A percentile compares a stretch with the other conserved stretches of the same genome.
Conservation (phyloP, 2,329 filamentous ascomycete genomes). For the Sporothrix dimorphospora region DNA sequence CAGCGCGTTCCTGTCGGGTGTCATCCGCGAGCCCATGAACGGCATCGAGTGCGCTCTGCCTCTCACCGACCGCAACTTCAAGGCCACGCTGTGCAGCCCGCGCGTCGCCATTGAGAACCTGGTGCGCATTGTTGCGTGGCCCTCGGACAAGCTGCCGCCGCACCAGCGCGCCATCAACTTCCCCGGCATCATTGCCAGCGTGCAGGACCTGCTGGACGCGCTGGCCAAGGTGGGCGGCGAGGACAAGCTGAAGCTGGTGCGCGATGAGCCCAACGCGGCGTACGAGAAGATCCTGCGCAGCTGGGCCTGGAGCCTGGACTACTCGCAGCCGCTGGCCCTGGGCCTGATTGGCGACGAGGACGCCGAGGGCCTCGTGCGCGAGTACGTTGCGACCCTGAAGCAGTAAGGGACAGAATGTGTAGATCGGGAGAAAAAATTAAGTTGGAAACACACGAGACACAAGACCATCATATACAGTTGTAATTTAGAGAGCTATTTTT, state of each 20-base stretch:
- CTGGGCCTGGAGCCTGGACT: constrained; percentile 63
- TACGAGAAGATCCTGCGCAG: constrained; percentile 62
- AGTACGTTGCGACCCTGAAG: constrained; percentile 53
- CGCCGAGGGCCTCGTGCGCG: constrained; percentile 58
- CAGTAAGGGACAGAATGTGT: not conserved
- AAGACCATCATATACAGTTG: constrained; percentile 7
- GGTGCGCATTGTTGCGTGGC: constrained; percentile 48
- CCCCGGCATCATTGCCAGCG: constrained; percentile 59
- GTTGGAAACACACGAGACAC: constrained; percentile 17
- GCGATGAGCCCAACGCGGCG: constrained; percentile 57
- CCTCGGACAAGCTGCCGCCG: constrained; percentile 46
- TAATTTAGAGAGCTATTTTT: constrained; percentile 5
- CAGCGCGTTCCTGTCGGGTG: constrained; percentile 65
- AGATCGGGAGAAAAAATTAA: not conserved
- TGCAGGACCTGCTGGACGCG: constrained; percentile 64
- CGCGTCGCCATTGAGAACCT: constrained; percentile 57
- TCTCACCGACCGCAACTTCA: constrained; percentile 53
- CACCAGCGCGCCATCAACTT: constrained; percentile 60
- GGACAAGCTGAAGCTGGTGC: constrained; percentile 56
- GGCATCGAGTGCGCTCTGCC: constrained; percentile 59
- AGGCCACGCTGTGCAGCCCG: constrained; percentile 59
- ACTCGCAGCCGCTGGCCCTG: constrained; percentile 52
- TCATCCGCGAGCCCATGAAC: constrained; percentile 64
- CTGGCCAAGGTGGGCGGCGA: constrained; percentile 58
- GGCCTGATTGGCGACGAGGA: constrained; percentile 56